phyloP scores from a whole-genome alignment of 345 rosid species.

The Populus deltoides region DNA sequence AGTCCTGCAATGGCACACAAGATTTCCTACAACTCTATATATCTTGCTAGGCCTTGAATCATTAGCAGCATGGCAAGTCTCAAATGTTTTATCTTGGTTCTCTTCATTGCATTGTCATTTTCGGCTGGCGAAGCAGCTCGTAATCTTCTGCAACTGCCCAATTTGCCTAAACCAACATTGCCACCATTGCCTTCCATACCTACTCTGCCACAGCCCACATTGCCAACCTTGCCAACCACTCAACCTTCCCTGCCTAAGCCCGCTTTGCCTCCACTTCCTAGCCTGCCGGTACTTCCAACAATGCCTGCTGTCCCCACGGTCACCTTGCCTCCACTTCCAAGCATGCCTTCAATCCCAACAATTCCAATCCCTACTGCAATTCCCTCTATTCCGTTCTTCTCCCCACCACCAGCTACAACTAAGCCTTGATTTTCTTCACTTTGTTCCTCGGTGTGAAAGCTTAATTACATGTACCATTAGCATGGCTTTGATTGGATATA shows the following conservation, averaged over 20 bases:
- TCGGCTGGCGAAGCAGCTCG: constrained; percentile 27
- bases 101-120: constrained; percentile 17
- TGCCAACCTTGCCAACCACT: constrained; percentile 20
- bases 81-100: background rate
- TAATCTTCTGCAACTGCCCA: constrained; percentile 17
- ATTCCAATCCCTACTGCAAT: constrained; percentile 8
- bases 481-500: background rate
- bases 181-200: constrained; percentile 26
- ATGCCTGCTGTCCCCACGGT: constrained; percentile 10
- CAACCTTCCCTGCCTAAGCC: constrained; percentile 18
- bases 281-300: background rate
- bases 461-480: background rate
- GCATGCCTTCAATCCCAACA: constrained; percentile 24
- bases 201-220: constrained; percentile 6
- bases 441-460: background rate
- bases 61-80: background rate
- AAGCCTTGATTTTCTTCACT: constrained; percentile 18
- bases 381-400: constrained; percentile 37
- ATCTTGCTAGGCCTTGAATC: background rate
- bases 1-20: background rate
- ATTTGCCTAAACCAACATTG: constrained; percentile 9
- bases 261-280: constrained; percentile 6
- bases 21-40: background rate
- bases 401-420: constrained; percentile 29
- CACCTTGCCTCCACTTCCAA: constrained; percentile 21